Percentiles rank a stretch among this genome's conserved stretches.
Evolutionary conservation across 805 yeast species (phyloP).

Genomic region (Yarrowia yakushimensis): DNA sequence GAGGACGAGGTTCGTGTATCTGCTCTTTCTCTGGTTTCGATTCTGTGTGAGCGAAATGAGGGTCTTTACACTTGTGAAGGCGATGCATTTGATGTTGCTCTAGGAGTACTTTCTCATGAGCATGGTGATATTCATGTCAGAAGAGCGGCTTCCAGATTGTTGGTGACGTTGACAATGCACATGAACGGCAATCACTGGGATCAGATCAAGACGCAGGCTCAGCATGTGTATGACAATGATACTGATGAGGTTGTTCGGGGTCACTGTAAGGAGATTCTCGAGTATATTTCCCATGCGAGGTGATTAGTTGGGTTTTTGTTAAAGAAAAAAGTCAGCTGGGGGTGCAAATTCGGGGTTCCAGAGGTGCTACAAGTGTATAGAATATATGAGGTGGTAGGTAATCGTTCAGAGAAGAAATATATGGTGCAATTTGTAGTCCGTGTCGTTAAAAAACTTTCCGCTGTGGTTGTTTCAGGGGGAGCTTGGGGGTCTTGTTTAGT

Average conservation of each 20-base stretch:
- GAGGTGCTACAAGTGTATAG: too few species aligned
- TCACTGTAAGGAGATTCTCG: slow-evolving; percentile 8
- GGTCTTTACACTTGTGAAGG: slow-evolving; percentile 38
- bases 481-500: too few species aligned
- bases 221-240: not conserved
- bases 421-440: too few species aligned
- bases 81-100: slow-evolving; percentile 68
- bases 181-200: not conserved
- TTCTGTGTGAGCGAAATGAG: slow-evolving; percentile 49
- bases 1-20: slow-evolving; percentile 63
- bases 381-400: too few species aligned
- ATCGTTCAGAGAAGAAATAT: too few species aligned
- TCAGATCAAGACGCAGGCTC: not conserved
- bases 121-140: not conserved
- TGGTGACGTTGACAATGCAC: slow-evolving; percentile 11
- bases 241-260: slow-evolving; percentile 3
- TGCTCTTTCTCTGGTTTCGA: slow-evolving; percentile 64
- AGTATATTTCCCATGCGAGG: not conserved
- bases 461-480: too few species aligned
- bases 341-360: too few species aligned
- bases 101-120: slow-evolving; percentile 56
- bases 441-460: too few species aligned
- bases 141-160: not conserved
- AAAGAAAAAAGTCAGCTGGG: too few species aligned
- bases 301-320: too few species aligned